Evolutionary conservation across 2,329 filamentous ascomycete species (phyloP), one percentile per base, ranked within the genome.

Genomic region (Cadophora sp.): DNA sequence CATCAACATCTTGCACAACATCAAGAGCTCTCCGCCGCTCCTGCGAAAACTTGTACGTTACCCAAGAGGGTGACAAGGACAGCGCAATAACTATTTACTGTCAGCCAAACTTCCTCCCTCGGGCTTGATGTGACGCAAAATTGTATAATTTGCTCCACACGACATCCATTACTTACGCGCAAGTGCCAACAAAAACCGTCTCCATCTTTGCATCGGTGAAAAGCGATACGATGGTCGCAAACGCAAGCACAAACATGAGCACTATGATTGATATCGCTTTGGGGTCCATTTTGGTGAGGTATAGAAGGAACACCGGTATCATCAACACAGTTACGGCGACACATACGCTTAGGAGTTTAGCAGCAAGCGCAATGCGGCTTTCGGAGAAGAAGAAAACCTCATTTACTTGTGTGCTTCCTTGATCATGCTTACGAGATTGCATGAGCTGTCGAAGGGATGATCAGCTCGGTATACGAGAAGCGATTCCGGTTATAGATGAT

Each of bases 241-340:
- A 73, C 1, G 51, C 6, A 31, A 71, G 26, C 0, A 69, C 64
- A 50, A 67, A 71, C 1, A 58, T 26, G 5, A 70, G 14, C 7
- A 69, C 62, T 16, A 66, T 66, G 2, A 22, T 8, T 0, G 59
- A 43, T 24, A 55, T 64, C 1, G 26, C 19, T 1, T 16, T 59
- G 4, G n/a, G 48, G 26, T 43, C 65, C 68, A 70, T 65, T 14
- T 55, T 8, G 4, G 31, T 26, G 46, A 71, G 50, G 46, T 29
- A 68, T 4, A 71, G 59, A 1, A 73, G 11, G 37, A 70, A 68
- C 1, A 71, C 31, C 2, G 71, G 71, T 22, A 65, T 63, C 8
- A 71, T 51, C 3, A 73, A 37, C 14, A 70, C 60, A 12, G 50
- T 59, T 9, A 63, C 43, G n/a, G 65, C 34, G 3, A 71, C 29